Evolutionary conservation across 1,284 basidiomycete genomes (phyloP).

Genomic region (Leccinum pallidistipes): DNA sequence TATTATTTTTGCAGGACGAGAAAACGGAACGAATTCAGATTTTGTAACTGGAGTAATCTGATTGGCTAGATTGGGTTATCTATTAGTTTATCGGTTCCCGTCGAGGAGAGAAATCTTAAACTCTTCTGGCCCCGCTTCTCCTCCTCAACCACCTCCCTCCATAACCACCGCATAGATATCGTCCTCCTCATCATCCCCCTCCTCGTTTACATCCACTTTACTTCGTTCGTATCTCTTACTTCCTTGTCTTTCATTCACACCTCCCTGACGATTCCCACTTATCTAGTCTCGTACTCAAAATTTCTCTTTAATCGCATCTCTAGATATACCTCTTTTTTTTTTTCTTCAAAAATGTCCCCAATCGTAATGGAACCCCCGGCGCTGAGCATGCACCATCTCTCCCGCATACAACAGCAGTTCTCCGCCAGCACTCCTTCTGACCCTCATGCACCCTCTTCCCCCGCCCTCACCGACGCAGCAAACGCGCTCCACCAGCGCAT

Average conservation of each 20-base stretch:
- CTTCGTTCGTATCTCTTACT: background rate
- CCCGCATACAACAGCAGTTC: conserved; percentile 43
- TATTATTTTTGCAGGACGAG: conserved; percentile 4
- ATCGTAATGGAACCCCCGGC: conserved; percentile 48
- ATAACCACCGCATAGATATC: background rate
- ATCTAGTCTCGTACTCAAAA: conserved; percentile 24
- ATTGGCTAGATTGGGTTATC: conserved; percentile 41
- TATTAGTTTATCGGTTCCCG: conserved; percentile 39
- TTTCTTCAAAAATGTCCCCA: conserved; percentile 38
- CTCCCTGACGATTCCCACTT: background rate
- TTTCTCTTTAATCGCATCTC: conserved; percentile 34
- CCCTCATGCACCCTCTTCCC: conserved; percentile 28
- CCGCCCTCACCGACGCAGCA: conserved; percentile 33
- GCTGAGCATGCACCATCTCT: conserved; percentile 46
- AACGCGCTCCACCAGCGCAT: conserved; percentile 33
- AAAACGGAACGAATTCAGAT: conserved; percentile 11
- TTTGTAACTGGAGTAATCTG: conserved; percentile 36
- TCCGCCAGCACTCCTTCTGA: conserved; percentile 26
- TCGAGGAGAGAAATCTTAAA: conserved; percentile 39
- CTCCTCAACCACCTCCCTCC: conserved; percentile 16
- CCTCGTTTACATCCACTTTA: background rate
- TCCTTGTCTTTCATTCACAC: conserved; percentile 6
- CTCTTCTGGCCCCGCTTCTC: conserved; percentile 30
- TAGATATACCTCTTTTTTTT: conserved; percentile 25
- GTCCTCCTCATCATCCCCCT: background rate